Evolutionary conservation across 139 green algal genomes (phyloP).

Genomic region (Eudorina sp.): DNA sequence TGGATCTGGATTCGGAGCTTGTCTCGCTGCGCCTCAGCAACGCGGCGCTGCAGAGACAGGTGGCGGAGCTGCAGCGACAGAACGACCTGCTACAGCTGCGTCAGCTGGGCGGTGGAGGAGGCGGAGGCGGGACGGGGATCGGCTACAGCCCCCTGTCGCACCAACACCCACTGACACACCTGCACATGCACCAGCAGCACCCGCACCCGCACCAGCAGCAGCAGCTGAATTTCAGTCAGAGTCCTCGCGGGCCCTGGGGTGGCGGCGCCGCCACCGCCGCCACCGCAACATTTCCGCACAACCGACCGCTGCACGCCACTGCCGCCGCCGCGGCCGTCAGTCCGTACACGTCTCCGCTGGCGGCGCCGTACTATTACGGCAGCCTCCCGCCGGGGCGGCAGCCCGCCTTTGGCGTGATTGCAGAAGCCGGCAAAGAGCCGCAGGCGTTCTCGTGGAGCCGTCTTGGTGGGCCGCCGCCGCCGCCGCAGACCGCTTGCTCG

Average conservation of each 20-base stretch:
- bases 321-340: background rate
- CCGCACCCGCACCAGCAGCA: background rate
- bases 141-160: too few species aligned
- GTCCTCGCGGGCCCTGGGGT: background rate
- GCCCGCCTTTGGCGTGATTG: background rate
- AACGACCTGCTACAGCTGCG: constrained; percentile 48
- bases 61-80: constrained; percentile 41
- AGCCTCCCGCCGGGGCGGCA: constrained; percentile 2
- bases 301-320: too few species aligned
- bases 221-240: background rate
- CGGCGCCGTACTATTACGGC: constrained; percentile 23
- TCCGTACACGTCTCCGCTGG: background rate
- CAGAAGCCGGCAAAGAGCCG: background rate
- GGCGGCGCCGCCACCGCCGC: background rate
- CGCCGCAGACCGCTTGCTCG: too few species aligned
- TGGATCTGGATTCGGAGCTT: background rate
- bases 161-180: too few species aligned
- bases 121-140: background rate
- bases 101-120: background rate
- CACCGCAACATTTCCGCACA: too few species aligned
- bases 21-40: background rate
- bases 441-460: background rate
- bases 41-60: constrained; percentile 4
- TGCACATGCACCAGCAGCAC: too few species aligned
- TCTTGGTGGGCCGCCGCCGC: too few species aligned